Evolutionary conservation across 148 eudicot species (phyloP), one percentile per base, ranked within the genome.

Genomic region (Nyssa sinensis): DNA sequence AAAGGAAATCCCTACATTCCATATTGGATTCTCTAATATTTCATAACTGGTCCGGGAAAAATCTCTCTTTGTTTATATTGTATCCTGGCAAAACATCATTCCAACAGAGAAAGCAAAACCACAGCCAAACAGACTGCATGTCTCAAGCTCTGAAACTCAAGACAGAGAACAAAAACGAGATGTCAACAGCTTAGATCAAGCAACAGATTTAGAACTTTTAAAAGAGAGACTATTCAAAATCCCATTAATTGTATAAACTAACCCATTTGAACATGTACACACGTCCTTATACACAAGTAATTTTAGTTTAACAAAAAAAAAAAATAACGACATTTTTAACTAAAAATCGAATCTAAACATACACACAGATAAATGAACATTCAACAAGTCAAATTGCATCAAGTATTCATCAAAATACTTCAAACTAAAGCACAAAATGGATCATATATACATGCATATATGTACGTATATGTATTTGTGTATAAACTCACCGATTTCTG

Each of bases 401-500:
- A 58, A 58, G 13, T 3, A 58, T 58, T 23, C 28, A 58, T 58
- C 29, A 24, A n/a, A 58, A 58, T 58, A 25, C 62, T 58, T 24
- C 3, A 25, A 58, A 58, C 25, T 9, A 24, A 58, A 58, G 62
- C 28, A 25, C 12, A 23, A 58, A 5, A 58, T n/a, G n/a, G n/a
- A n/a, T n/a, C 25, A 16, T 49, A 33, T 53, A 59, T 3, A 23
- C 53, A n/a, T 29, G 28, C 7, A 47, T 10, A 65, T 24, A 61
- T 16, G 8, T 21, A 41, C n/a, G n/a, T n/a, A n/a, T n/a, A n/a
- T n/a, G n/a, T n/a, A n/a, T n/a, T n/a, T n/a, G n/a, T n/a, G n/a
- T 8, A 58, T 23, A 41, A 51, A 71, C 78, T 78, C 53, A 84
- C 84, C 57, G 66, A 78, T 65, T 75, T 41, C 62, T 69, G 24